Evolutionary conservation across 768 basidiomycete genomes (phyloP).

Genomic region (Lactarius tabidus): DNA sequence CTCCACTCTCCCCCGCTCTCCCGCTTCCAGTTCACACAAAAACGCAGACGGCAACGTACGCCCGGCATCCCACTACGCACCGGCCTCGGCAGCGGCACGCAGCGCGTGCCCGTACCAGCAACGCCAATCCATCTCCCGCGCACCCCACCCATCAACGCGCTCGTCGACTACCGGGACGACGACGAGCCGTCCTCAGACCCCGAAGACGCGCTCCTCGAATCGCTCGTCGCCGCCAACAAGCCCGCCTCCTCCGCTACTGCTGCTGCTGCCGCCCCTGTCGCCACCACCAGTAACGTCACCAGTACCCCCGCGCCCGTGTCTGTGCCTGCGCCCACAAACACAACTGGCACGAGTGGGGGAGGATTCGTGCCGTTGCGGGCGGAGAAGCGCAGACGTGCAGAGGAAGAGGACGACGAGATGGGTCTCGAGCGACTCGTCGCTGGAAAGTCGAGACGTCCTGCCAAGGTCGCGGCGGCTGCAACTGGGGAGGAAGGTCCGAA

Average conservation of each 20-base stretch:
- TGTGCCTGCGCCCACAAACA: neutral
- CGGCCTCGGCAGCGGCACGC: slow-evolving; percentile 44
- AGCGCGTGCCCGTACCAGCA: slow-evolving; percentile 19
- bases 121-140: slow-evolving; percentile 37
- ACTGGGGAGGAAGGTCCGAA: slow-evolving; percentile 37
- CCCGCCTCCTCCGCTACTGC: slow-evolving; percentile 28
- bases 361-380: slow-evolving; percentile 46
- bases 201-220: slow-evolving; percentile 51
- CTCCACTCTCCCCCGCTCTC: slow-evolving; percentile 29
- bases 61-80: slow-evolving; percentile 38
- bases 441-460: slow-evolving; percentile 38
- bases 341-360: neutral
- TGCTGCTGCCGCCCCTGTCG: neutral
- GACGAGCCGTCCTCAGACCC: slow-evolving; percentile 57
- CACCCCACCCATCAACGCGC: slow-evolving; percentile 51
- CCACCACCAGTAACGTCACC: slow-evolving; percentile 2
- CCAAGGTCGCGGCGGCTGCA: slow-evolving; percentile 5
- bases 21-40: slow-evolving; percentile 27
- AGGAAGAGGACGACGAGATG: slow-evolving; percentile 68
- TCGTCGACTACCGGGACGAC: slow-evolving; percentile 78
- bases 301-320: neutral
- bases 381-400: slow-evolving; percentile 36
- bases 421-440: slow-evolving; percentile 52
- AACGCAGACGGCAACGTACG: slow-evolving; percentile 34
- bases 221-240: slow-evolving; percentile 41